Evolutionary conservation across 805 yeast species (phyloP).

Genomic region (Saturnispora besseyi): DNA sequence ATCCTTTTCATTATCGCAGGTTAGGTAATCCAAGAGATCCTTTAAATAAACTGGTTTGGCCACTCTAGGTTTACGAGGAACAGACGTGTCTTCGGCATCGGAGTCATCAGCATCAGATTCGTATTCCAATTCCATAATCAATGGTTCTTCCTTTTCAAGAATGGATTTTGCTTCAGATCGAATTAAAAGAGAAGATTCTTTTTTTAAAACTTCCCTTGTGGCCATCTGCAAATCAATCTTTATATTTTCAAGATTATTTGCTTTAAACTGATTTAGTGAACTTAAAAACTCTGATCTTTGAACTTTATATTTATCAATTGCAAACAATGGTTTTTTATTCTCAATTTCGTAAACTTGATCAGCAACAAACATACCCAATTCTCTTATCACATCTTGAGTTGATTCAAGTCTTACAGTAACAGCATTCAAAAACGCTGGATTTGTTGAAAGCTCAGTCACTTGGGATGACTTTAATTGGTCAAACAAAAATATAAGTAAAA

Average conservation of each 20-base stretch:
- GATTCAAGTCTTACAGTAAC: conserved; percentile 50
- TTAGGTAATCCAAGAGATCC: conserved; percentile 54
- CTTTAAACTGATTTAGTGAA: background rate
- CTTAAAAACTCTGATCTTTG: conserved; percentile 14
- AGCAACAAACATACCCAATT: conserved; percentile 50
- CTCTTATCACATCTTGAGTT: conserved; percentile 35
- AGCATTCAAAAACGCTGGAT: conserved; percentile 36
- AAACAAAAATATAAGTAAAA: conserved; percentile 34
- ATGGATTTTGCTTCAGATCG: conserved; percentile 6
- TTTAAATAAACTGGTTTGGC: conserved; percentile 59
- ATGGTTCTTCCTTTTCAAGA: conserved; percentile 3
- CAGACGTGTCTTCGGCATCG: conserved; percentile 40
- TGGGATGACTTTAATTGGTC: conserved; percentile 18
- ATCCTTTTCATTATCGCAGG: conserved; percentile 34
- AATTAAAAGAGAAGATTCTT: background rate
- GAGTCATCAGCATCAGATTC: conserved; percentile 34
- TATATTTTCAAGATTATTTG: background rate
- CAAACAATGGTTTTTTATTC: conserved; percentile 27
- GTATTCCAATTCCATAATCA: conserved; percentile 11
- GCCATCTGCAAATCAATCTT: conserved; percentile 7
- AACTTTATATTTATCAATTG: conserved; percentile 17
- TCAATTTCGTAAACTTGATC: conserved; percentile 34
- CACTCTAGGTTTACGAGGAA: conserved; percentile 29
- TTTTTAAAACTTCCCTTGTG: background rate
- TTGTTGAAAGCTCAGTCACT: conserved; percentile 27